Evolutionary conservation across 225 moss, liverwort and hornwort genomes (phyloP), one percentile per base, ranked within the genome.

Genomic region (Polytrichum formosum): DNA sequence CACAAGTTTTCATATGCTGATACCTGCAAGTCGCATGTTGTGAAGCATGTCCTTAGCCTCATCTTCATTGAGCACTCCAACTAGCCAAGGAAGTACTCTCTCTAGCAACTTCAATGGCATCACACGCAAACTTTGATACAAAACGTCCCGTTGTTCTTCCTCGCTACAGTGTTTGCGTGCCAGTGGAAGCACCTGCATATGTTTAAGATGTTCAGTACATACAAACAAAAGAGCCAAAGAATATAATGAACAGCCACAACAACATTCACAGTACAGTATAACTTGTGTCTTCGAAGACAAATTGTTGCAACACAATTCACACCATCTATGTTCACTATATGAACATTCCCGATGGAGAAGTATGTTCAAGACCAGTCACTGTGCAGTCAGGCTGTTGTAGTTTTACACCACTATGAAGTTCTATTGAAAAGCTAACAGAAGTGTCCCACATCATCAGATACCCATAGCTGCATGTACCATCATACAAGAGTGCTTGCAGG

Each of bases 81-180:
- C 93, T 74, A 96, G 74, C 96, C 96, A 96, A 7, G 96, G 96
- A 10, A 96, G 82, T 61, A 93, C 96, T 66, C 90, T 85, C 73
- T 96, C 96, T 30, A 96, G 76, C 69, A 96, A 87, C 81, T 92
- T 96, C 61, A 96, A 89, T 70, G 96, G 96, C 96, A 96, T 96
- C 63, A 91, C 96, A 67, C 96, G 85, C 54, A 96, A 74, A 72
- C 96, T 92, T 81, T 96, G 90, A 73, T 96, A 96, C 72, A 96
- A 75, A 75, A 96, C 81, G 63, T 76, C 82, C 55, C 93, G 96
- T 73, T 96, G 96, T 76, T 96, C 96, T 79, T 93, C 93, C 72
- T 87, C 91, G 75, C 90, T 96, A 69, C 88, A 93, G 73, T 93
- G 84, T 75, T 90, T 79, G 61, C 81, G 91, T 63, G 80, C 89